Conservation (phyloP, 1,139 yeast genomes). For the Geotrichum macrosporum region DNA sequence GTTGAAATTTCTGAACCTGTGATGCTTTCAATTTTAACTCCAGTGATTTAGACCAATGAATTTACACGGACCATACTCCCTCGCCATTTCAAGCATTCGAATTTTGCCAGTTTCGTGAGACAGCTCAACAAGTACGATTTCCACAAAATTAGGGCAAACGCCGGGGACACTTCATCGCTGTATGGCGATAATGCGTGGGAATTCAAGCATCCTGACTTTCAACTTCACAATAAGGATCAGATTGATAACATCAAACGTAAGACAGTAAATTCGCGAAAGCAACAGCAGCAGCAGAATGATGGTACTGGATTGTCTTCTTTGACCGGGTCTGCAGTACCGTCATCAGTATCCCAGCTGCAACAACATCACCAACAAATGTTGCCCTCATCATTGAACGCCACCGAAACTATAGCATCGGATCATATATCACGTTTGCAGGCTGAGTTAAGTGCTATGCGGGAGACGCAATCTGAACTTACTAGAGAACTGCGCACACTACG, state of each 20-base stretch:
- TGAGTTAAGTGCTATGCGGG: slow-evolving; percentile 12
- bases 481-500: slow-evolving; percentile 10
- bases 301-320: too few relatives aligned
- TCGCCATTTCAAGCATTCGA: slow-evolving; percentile 85
- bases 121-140: slow-evolving; percentile 95
- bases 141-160: slow-evolving; percentile 74
- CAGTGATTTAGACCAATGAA: slow-evolving; percentile 52
- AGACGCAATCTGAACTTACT: slow-evolving; percentile 8
- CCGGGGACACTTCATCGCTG: slow-evolving; percentile 49
- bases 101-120: slow-evolving; percentile 90
- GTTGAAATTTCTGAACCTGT: slow-evolving; percentile 8
- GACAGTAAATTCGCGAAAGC: slow-evolving; percentile 58
- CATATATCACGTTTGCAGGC: slow-evolving; percentile 10
- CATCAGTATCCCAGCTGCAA: slow-evolving; percentile 14
- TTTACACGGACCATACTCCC: slow-evolving; percentile 85
- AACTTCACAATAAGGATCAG: slow-evolving; percentile 62
- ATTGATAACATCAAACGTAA: slow-evolving; percentile 77
- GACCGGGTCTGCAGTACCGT: slow-evolving; percentile 23
- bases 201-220: slow-evolving; percentile 85
- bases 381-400: too few relatives aligned
- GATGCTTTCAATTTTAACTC: background rate
- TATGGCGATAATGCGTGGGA: slow-evolving; percentile 85
- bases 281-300: slow-evolving; percentile 10
- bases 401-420: background rate
- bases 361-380: slow-evolving; percentile 22